Evolutionary conservation across 1,284 basidiomycete species (phyloP).

Genomic region (Pyrrhoderma lamaoense): DNA sequence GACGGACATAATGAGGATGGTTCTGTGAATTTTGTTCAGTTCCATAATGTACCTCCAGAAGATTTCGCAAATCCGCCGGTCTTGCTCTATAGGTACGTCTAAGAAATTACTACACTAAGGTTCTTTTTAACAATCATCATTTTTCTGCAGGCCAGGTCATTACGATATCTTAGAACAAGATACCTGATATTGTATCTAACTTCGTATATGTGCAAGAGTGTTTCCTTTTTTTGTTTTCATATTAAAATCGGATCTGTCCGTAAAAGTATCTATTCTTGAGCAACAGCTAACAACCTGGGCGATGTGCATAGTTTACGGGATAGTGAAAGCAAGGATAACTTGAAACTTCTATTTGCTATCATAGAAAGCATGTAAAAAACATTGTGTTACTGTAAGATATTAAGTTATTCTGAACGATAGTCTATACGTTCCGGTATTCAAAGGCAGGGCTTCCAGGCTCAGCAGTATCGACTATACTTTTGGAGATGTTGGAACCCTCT

Average conservation of each 20-base stretch:
- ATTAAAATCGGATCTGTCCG: too few relatives aligned
- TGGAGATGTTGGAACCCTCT: slow-evolving; percentile 51
- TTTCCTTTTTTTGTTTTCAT: too few relatives aligned
- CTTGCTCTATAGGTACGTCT: slow-evolving; percentile 73
- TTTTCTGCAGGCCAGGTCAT: slow-evolving; percentile 55
- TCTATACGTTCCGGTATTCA: slow-evolving; percentile 71
- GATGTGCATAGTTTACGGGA: too few relatives aligned
- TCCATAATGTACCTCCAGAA: slow-evolving; percentile 41
- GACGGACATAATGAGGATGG: slow-evolving; percentile 47
- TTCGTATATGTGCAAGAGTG: too few relatives aligned
- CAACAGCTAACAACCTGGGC: too few relatives aligned
- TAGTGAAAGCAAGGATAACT: too few relatives aligned
- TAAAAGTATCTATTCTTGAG: too few relatives aligned
- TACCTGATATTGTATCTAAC: neutral
- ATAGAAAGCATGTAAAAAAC: too few relatives aligned
- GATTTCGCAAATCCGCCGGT: slow-evolving; percentile 41
- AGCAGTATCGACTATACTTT: slow-evolving; percentile 69
- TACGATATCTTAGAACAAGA: slow-evolving; percentile 55
- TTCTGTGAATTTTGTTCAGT: slow-evolving; percentile 63
- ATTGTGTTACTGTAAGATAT: too few relatives aligned
- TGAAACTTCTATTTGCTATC: too few relatives aligned
- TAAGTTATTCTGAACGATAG: too few relatives aligned
- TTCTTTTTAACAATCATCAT: neutral
- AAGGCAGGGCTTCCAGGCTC: slow-evolving; percentile 86
- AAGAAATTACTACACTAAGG: neutral